Base-by-base conservation (phyloP, 1,284 basidiomycete species). In the Albatrellus sp. region DNA sequence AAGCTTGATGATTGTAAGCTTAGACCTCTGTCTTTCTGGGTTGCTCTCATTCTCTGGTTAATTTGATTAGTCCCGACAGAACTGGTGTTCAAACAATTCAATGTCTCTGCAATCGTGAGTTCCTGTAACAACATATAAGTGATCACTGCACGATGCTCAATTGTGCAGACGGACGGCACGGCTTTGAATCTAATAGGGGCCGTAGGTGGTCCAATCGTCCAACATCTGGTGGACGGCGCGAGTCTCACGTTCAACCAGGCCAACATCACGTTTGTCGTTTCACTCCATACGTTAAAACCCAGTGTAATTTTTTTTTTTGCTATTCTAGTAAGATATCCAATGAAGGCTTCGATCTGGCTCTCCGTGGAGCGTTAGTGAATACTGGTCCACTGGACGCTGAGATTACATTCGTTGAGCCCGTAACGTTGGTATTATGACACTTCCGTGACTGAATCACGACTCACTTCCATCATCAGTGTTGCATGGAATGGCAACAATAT, bases 101-200 rank as follows among this genome's bases (percentile, higher is more conserved):
- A 67, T 38, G 78, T 88, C 10, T 70, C 77, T 9, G 75, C 74
- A 1, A 59, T 68, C 35, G 78, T 78, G 57, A 54, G 69, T 55
- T 37, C 9, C 8, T 32, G 0, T 28, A 29, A 12, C 32, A 28
- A 14, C 34, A 10, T 28, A 32, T 16, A n/a, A 17, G 20, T 14
- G 10, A 13, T 32, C 20, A 9, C 49, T 29, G 51, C 44, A 32
- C 13, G 40, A 16, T 32, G 32, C 7, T 24, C 20, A 43, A 19
- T 42, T 3, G 20, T 9, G 11, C 51, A 80, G 70, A 80, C 76
- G 5, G 84, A 87, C 53, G 54, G 68, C 46, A 77, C 77, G 0
- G 73, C 71, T 0, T 62, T 88, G 24, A 83, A 75, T 60, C 67
- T 87, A 41, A 78, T 86, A 38, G 79, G 81, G 31, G 79, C 75